Evolutionary conservation across 2,329 filamentous ascomycete genomes (phyloP).

Genomic region (Pseudocercospora pini-densiflorae): DNA sequence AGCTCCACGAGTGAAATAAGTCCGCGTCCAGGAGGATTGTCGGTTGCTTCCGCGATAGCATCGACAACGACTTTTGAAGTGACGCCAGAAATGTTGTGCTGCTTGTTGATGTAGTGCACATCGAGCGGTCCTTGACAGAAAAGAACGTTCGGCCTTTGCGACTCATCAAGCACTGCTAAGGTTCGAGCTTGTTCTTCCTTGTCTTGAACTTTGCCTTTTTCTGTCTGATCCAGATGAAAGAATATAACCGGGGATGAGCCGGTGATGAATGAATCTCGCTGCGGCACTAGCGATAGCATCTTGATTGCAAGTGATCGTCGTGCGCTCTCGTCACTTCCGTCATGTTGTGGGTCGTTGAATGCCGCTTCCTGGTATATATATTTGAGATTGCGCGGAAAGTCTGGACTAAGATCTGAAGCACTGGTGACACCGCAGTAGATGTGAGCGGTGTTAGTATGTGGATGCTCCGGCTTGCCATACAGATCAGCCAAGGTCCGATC

Average conservation of each 20-base stretch:
- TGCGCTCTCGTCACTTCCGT: conserved; percentile 5
- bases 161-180: neutral
- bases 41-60: conserved; percentile 12
- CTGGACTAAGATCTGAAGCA: conserved; percentile 11
- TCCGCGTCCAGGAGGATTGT: conserved; percentile 7
- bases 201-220: conserved; percentile 4
- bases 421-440: conserved; percentile 18
- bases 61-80: conserved; percentile 14
- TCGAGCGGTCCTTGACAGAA: conserved; percentile 6
- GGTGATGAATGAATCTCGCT: conserved; percentile 16
- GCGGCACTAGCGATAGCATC: conserved; percentile 12
- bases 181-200: conserved; percentile 7
- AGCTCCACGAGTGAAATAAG: conserved; percentile 3
- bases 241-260: conserved; percentile 8
- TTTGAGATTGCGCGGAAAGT: conserved; percentile 16
- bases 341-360: conserved; percentile 4
- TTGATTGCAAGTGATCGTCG: conserved; percentile 12
- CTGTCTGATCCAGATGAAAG: conserved; percentile 2
- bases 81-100: neutral
- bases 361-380: conserved; percentile 14
- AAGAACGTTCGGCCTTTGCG: conserved; percentile 10
- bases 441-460: conserved; percentile 5
- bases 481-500: conserved; percentile 13
- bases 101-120: conserved; percentile 1
- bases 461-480: conserved; percentile 10